Evolutionary conservation across 1,284 basidiomycete genomes (phyloP).

Genomic region (Ustanciosporium gigantosporum): DNA sequence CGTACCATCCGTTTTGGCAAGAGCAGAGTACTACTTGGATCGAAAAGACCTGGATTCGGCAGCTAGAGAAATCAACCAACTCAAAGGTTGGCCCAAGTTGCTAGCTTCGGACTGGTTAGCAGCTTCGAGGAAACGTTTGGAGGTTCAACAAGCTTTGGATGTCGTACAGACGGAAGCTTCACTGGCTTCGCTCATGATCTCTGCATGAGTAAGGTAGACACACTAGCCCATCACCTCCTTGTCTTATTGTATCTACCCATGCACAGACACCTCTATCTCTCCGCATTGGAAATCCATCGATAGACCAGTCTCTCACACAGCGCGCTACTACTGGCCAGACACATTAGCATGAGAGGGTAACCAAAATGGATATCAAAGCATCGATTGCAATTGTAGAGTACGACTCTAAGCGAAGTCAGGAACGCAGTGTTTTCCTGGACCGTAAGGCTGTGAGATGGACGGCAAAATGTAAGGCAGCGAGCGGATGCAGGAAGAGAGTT

Average conservation of each 20-base stretch:
- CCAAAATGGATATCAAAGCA: too few relatives aligned
- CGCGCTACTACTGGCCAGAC: too few relatives aligned
- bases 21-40: constrained; percentile 86
- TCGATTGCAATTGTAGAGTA: neutral
- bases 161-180: constrained; percentile 82
- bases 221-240: neutral
- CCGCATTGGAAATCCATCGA: too few relatives aligned
- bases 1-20: constrained; percentile 79
- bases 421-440: constrained; percentile 84
- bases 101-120: constrained; percentile 88
- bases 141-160: constrained; percentile 91
- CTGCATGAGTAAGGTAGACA: constrained; percentile 7
- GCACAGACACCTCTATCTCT: too few relatives aligned
- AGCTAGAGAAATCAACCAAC: constrained; percentile 85
- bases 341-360: too few relatives aligned
- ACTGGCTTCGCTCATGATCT: constrained; percentile 65
- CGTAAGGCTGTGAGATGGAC: constrained; percentile 80
- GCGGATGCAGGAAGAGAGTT: too few relatives aligned
- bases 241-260: too few relatives aligned
- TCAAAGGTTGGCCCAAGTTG: constrained; percentile 76
- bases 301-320: too few relatives aligned
- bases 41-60: constrained; percentile 92
- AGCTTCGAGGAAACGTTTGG: constrained; percentile 82
- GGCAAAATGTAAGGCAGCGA: neutral
- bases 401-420: constrained; percentile 74